Conservation (phyloP, 1,139 yeast species). For the Yamadazyma kanchanaburiensis region DNA sequence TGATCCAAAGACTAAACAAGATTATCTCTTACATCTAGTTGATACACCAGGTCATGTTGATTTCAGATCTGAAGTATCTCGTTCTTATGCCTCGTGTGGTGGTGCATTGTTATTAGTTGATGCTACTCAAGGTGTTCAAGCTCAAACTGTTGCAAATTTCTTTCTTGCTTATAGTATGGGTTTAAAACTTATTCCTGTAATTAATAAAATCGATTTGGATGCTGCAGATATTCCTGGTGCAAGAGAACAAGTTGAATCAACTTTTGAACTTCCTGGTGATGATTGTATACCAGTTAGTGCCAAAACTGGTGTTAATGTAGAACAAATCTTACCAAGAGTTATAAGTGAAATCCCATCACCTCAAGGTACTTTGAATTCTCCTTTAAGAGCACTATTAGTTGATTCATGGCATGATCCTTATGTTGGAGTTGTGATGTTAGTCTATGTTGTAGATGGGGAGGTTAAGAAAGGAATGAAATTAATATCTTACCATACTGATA, state of each 20-base stretch:
- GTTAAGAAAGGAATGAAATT: constrained; percentile 73
- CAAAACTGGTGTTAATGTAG: constrained; percentile 83
- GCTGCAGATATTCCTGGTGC: constrained; percentile 83
- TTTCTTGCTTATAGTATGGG: constrained; percentile 86
- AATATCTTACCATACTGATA: constrained; percentile 72
- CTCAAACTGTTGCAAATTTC: constrained; percentile 96
- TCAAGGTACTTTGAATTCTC: constrained; percentile 47
- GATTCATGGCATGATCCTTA: constrained; percentile 98
- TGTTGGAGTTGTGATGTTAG: constrained; percentile 86
- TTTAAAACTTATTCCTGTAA: constrained; percentile 78
- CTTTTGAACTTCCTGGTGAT: constrained; percentile 73
- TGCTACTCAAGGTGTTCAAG: constrained; percentile 95
- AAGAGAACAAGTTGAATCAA: constrained; percentile 75
- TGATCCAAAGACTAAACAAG: constrained; percentile 54
- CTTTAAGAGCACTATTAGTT: constrained; percentile 76
- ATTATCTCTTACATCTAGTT: constrained; percentile 82
- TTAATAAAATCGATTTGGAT: constrained; percentile 88
- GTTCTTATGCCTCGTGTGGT: constrained; percentile 94
- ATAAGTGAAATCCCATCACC: constrained; percentile 77
- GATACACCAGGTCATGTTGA: constrained; percentile 99
- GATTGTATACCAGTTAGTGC: constrained; percentile 89
- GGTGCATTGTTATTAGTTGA: constrained; percentile 91
- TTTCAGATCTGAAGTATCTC: constrained; percentile 86
- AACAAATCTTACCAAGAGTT: constrained; percentile 70
- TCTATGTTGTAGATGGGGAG: constrained; percentile 80